phyloP scores from a whole-genome alignment of 1,284 basidiomycete genomes.

The Malassezia sympodialis region DNA sequence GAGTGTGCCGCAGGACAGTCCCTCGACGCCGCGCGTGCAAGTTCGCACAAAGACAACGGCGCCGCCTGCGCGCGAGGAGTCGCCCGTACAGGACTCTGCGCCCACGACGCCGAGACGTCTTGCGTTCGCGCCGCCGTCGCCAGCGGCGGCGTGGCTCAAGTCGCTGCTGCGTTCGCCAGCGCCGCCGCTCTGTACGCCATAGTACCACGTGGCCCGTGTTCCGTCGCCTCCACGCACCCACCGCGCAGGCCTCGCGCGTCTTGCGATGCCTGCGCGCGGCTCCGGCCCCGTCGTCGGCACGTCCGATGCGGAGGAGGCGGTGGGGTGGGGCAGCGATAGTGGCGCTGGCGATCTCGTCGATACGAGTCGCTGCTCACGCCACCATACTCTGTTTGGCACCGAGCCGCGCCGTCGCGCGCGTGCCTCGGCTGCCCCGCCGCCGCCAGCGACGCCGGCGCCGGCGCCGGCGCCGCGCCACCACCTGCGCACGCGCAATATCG shows the following conservation, averaged over 20 bases:
- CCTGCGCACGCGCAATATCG: slow-evolving; percentile 43
- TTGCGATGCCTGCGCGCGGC: not conserved
- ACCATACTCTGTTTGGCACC: not conserved
- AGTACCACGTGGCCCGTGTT: not conserved
- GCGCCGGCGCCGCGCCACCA: slow-evolving; percentile 25
- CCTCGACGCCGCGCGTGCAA: not conserved
- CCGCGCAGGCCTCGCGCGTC: not conserved
- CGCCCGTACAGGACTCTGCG: not conserved
- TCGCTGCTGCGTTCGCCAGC: not conserved
- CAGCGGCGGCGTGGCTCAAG: slow-evolving; percentile 10
- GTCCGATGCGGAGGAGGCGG: slow-evolving; percentile 16
- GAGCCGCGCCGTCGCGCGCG: not conserved
- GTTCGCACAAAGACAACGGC: slow-evolving; percentile 2
- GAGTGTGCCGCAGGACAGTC: not conserved
- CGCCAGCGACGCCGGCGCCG: not conserved
- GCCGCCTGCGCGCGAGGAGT: not conserved
- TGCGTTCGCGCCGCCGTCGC: not conserved
- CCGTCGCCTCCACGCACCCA: not conserved
- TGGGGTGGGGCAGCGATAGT: slow-evolving; percentile 9
- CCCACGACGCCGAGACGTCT: not conserved
- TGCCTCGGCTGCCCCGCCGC: not conserved
- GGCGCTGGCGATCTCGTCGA: not conserved
- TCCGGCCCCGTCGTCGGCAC: slow-evolving; percentile 3
- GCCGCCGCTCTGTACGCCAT: not conserved
- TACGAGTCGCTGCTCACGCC: not conserved